A percentile compares a stretch with the other conserved stretches of the same genome.
Evolutionary conservation across 2,329 filamentous ascomycete genomes (phyloP).

Genomic region (Leptographium galeiforme): DNA sequence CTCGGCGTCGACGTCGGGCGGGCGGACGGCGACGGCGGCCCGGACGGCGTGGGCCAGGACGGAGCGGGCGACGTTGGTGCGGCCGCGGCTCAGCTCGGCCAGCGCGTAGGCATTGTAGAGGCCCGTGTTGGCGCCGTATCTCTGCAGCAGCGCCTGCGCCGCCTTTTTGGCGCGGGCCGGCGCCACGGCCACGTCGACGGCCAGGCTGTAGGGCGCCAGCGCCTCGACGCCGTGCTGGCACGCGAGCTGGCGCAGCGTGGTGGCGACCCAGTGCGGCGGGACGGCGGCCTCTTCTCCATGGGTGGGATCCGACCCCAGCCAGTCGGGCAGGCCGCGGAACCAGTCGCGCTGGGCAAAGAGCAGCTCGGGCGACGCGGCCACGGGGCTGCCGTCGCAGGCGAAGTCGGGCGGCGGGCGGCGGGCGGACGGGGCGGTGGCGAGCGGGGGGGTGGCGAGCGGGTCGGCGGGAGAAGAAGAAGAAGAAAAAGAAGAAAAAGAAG

Average conservation of each 20-base stretch:
- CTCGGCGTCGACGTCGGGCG: conserved; percentile 5
- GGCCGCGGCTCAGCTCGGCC: conserved; percentile 49
- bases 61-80: conserved; percentile 42
- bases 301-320: conserved; percentile 11
- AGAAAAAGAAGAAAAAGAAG: too few relatives aligned
- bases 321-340: conserved; percentile 9
- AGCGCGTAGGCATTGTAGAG: conserved; percentile 73
- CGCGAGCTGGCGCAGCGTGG: conserved; percentile 44
- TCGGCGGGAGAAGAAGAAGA: too few relatives aligned
- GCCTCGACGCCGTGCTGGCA: conserved; percentile 27
- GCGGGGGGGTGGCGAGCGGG: background rate
- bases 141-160: conserved; percentile 62
- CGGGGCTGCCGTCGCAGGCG: conserved; percentile 10
- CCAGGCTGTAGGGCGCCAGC: conserved; percentile 57
- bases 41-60: conserved; percentile 45
- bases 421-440: background rate
- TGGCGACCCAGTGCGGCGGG: conserved; percentile 33
- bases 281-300: conserved; percentile 16
- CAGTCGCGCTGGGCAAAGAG: conserved; percentile 8
- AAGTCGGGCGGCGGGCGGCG: conserved; percentile 1
- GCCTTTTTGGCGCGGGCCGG: conserved; percentile 47
- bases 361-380: conserved; percentile 28
- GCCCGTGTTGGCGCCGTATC: conserved; percentile 44
- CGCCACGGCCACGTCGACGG: conserved; percentile 47
- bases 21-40: conserved; percentile 12